Evolutionary conservation across 2,329 filamentous ascomycete species (phyloP).

Genomic region (Xylariales sp.): DNA sequence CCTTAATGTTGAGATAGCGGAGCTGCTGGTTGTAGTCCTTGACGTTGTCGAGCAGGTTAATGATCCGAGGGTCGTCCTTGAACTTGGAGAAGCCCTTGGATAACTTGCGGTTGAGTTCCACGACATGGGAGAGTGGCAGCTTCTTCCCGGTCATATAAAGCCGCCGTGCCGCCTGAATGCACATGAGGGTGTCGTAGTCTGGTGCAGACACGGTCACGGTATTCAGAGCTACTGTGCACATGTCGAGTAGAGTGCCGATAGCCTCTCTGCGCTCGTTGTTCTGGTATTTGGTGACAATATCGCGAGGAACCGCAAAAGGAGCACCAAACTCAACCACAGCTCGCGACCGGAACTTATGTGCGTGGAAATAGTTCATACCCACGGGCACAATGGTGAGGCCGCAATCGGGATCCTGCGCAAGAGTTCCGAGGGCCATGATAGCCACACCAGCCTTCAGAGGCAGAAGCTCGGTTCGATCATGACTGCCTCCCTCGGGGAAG

Average conservation of each 20-base stretch:
- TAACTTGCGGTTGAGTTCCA: slow-evolving; percentile 88
- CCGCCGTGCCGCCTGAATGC: slow-evolving; percentile 88
- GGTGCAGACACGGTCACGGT: slow-evolving; percentile 89
- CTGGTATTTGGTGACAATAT: slow-evolving; percentile 82
- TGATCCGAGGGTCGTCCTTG: slow-evolving; percentile 83
- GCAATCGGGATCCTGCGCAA: slow-evolving; percentile 80
- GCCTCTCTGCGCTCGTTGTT: slow-evolving; percentile 79
- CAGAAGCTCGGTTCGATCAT: slow-evolving; percentile 86
- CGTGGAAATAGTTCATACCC: slow-evolving; percentile 99
- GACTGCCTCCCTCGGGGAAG: slow-evolving; percentile 94
- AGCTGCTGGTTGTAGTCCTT: slow-evolving; percentile 83
- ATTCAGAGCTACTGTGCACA: slow-evolving; percentile 77
- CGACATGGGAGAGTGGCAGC: slow-evolving; percentile 82
- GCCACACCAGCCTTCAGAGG: slow-evolving; percentile 95
- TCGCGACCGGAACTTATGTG: slow-evolving; percentile 94
- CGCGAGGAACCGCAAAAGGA: slow-evolving; percentile 76
- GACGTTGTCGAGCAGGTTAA: slow-evolving; percentile 69
- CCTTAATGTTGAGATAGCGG: slow-evolving; percentile 78
- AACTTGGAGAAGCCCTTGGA: slow-evolving; percentile 89
- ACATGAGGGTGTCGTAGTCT: slow-evolving; percentile 94
- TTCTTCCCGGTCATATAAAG: slow-evolving; percentile 95
- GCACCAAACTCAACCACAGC: slow-evolving; percentile 93
- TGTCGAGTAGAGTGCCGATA: slow-evolving; percentile 79
- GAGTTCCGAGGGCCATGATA: slow-evolving; percentile 91
- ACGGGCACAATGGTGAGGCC: slow-evolving; percentile 92